Evolutionary conservation across 805 yeast genomes (phyloP).

Genomic region (Alloascoidea africana): DNA sequence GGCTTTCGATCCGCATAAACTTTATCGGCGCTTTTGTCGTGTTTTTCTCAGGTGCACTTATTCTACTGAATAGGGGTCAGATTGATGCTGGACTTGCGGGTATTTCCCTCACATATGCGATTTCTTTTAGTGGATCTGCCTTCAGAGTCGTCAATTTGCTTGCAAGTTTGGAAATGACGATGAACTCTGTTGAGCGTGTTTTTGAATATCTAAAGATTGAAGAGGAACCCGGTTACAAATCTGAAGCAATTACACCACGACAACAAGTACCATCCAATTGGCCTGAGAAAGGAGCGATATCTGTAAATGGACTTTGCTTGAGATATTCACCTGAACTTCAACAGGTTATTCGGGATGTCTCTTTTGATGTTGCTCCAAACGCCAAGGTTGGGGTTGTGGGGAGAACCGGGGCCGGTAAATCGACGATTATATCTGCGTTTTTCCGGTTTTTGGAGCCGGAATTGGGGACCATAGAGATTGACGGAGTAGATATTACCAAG

Average conservation of each 20-base stretch:
- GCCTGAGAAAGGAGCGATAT: constrained; percentile 39
- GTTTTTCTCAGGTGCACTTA: constrained; percentile 56
- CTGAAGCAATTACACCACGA: constrained; percentile 29
- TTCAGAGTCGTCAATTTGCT: constrained; percentile 72
- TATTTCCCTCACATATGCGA: constrained; percentile 68
- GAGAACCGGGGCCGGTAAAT: constrained; percentile 67
- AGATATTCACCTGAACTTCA: constrained; percentile 42
- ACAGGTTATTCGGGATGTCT: constrained; percentile 37
- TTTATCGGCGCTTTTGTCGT: constrained; percentile 58
- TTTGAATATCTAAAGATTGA: constrained; percentile 61
- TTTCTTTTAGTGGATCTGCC: constrained; percentile 63
- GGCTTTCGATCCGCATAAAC: constrained; percentile 66
- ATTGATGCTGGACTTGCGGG: constrained; percentile 81
- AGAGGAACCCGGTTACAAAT: constrained; percentile 38
- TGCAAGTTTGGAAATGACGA: constrained; percentile 69
- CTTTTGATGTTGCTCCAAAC: constrained; percentile 28
- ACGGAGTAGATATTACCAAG: constrained; percentile 45
- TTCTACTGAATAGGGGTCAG: constrained; percentile 37
- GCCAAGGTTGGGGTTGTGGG: constrained; percentile 68
- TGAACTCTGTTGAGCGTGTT: constrained; percentile 78
- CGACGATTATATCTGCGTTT: constrained; percentile 82
- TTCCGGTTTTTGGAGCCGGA: constrained; percentile 49
- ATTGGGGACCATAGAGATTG: constrained; percentile 42
- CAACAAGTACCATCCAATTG: too few species aligned
- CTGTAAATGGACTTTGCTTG: constrained; percentile 38